Evolutionary conservation across 2,329 filamentous ascomycete genomes (phyloP), one percentile per base, ranked within the genome.

Genomic region (Calonectria pteridis): DNA sequence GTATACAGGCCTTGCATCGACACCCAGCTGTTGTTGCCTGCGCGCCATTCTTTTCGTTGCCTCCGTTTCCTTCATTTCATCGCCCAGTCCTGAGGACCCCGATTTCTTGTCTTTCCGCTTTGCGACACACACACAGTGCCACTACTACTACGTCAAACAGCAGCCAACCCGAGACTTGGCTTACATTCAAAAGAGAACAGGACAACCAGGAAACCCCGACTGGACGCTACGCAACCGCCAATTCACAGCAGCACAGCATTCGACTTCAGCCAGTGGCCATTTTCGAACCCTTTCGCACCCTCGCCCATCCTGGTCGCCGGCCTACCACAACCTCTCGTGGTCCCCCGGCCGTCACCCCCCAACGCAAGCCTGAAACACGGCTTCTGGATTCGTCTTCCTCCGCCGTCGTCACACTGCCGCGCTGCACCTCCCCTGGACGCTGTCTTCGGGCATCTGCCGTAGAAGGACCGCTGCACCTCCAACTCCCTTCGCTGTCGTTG

Each of bases 291-390:
- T 64, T 40, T 69, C 67, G 69, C 73, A 72, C 68, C 67, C 71
- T 71, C 55, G n/a, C 62, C 73, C 71, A 73, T 76, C 71, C 67
- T 67, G 71, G 71, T 53, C 62, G 66, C 69, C 71, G 23, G 69
- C 77, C 73, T 77, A 72, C 73, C 63, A 68, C 53, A 68, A 62
- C 73, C 69, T 71, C 66, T 72, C 71, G 72, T 59, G 72, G 77
- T 73, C 73, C 76, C 73, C 64, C 71, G 66, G 67, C 50, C 64
- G 71, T 76, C 78, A 76, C 75, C 71, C 64, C 75, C 73, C 79
- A 75, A 75, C 71, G 78, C 77, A 73, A 69, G 73, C 71, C 79
- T 81, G 80, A 81, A 81, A 81, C 80, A 73, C 72, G 70, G 59
- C 49, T 74, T 77, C 70, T 73, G 71, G 68, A 75, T 75, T 80